These are phyloP conservation scores for Chaetomium olivaceum DNA, from an alignment of 2,329 filamentous ascomycete genomes.

Conservation along the genomic window DNA sequence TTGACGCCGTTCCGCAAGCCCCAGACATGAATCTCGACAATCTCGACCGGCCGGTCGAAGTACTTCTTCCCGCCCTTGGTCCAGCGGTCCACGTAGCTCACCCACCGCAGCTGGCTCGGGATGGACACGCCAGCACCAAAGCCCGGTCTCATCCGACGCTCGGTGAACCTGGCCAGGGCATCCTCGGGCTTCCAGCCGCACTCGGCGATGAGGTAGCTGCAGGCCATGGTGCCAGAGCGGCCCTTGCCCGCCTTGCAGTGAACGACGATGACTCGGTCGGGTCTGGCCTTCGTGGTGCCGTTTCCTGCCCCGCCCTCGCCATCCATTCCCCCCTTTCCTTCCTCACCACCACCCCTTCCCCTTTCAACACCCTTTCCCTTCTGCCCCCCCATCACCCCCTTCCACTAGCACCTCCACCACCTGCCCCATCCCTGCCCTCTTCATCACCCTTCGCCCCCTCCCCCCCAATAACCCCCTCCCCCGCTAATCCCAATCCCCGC, in stretches of 20 bases:
- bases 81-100: slow-evolving; percentile 89
- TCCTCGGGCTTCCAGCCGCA: slow-evolving; percentile 62
- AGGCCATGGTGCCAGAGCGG: slow-evolving; percentile 82
- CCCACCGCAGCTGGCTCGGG: slow-evolving; percentile 84
- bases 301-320: not conserved
- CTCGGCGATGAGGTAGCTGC: slow-evolving; percentile 87
- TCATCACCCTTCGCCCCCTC: not conserved
- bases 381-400: too few relatives aligned
- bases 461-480: not conserved
- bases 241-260: slow-evolving; percentile 98
- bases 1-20: slow-evolving; percentile 86
- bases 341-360: not conserved
- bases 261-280: slow-evolving; percentile 72
- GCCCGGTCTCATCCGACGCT: slow-evolving; percentile 81
- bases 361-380: not conserved
- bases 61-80: slow-evolving; percentile 73
- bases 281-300: slow-evolving; percentile 1
- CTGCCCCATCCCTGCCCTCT: not conserved
- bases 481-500: slow-evolving; percentile 45
- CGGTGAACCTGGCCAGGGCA: slow-evolving; percentile 64
- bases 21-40: slow-evolving; percentile 88
- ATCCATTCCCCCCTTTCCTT: not conserved
- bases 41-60: slow-evolving; percentile 77
- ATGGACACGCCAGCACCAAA: slow-evolving; percentile 92
- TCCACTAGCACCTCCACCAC: not conserved